A percentile compares a stretch with the other conserved stretches of the same genome.
phyloP scores from a whole-genome alignment of 805 yeast species.

The Ogataea naganishii region DNA sequence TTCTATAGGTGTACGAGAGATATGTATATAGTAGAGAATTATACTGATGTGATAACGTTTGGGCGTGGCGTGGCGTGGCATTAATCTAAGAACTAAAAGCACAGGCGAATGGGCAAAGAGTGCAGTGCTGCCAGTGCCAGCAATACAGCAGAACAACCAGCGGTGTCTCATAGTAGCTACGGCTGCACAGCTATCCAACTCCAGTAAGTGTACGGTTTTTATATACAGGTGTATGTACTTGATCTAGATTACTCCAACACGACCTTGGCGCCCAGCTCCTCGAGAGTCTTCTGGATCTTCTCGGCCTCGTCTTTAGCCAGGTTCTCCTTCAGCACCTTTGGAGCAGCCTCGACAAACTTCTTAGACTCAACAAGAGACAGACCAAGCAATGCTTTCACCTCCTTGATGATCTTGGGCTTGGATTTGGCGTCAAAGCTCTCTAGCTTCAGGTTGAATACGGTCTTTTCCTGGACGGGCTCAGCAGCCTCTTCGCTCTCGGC shows the following conservation, averaged over 20 bases:
- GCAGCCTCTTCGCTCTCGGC: slow-evolving; percentile 67
- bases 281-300: slow-evolving; percentile 86
- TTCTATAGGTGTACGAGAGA: no score
- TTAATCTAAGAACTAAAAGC: neutral
- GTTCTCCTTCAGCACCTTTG: slow-evolving; percentile 90
- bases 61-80: no score
- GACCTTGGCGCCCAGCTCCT: slow-evolving; percentile 92
- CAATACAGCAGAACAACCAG: slow-evolving; percentile 1
- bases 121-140: neutral
- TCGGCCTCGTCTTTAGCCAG: slow-evolving; percentile 97
- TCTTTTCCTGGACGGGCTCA: slow-evolving; percentile 82
- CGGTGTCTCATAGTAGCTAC: neutral
- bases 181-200: slow-evolving; percentile 1
- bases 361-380: slow-evolving; percentile 93
- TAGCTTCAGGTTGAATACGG: slow-evolving; percentile 84
- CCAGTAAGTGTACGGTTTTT: neutral
- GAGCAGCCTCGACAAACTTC: slow-evolving; percentile 97
- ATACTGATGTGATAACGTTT: no score
- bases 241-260: slow-evolving; percentile 61
- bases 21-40: no score
- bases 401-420: slow-evolving; percentile 96
- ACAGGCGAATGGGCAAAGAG: neutral
- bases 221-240: no score
- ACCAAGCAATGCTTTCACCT: slow-evolving; percentile 86
- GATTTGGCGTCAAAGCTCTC: slow-evolving; percentile 91